Evolutionary conservation across 306 rosid species (phyloP), one percentile per base, ranked within the genome.

Genomic region (Inga laurina): DNA sequence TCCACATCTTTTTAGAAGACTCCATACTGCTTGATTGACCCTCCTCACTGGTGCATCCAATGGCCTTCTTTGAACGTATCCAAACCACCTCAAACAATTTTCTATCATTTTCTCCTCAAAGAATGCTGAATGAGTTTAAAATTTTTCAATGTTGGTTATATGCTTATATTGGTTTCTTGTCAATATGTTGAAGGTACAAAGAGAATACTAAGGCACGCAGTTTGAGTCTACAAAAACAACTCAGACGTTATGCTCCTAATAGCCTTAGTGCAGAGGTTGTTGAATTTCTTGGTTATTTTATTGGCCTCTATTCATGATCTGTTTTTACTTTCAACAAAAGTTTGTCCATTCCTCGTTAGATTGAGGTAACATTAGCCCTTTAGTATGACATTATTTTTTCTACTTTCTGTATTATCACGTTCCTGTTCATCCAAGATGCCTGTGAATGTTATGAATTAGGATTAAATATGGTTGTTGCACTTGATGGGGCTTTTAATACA

Each of bases 161-260:
- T 89, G 68, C 88, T 85, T 66, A 83, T 77, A 76, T 75, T 37
- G 9, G 49, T 83, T 32, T 77, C 30, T 59, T 75, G 39, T 75
- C 72, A 82, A 83, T 87, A 81, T 88, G 35, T 74, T 72, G 65
- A 74, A 94, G 99, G 97, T 96, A 96, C 94, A 91, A 85, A 70
- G 93, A 89, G 78, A 87, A 86, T 76, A 82, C 82, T 14, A 80
- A 74, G 57, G 85, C 86, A 85, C 97, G 97, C 72, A 82, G 86
- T 82, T 74, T 90, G 82, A 81, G 85, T 71, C 86, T 96, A 83
- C 93, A 93, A 84, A 92, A 92, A 88, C 94, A 96, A 87, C 90
- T 93, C 24, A 84, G 78, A 37, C 92, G 94, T 62, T 96, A 92
- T 91, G 94, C 92, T 83, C 88, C 97, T 76, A 93, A 91, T 81